These are phyloP conservation scores for Candida corydali DNA, from an alignment of 805 yeast species.

Conservation along the genomic window DNA sequence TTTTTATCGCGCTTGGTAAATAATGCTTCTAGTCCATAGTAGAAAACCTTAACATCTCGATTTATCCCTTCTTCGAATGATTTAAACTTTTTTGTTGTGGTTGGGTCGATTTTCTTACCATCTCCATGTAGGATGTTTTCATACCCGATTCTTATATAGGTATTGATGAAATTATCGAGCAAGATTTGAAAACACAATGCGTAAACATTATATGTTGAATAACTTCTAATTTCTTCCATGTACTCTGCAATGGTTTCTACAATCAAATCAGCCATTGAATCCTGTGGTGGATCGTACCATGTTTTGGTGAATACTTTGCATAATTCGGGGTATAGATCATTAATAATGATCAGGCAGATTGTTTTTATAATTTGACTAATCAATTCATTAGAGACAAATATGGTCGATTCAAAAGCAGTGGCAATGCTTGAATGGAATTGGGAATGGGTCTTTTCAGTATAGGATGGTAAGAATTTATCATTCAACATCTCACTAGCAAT, in stretches of 20 bases:
- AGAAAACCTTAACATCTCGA: constrained; percentile 36
- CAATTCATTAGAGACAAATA: constrained; percentile 70
- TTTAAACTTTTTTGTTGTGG: constrained; percentile 28
- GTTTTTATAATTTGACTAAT: constrained; percentile 70
- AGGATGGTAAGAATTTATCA: constrained; percentile 61
- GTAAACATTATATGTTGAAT: constrained; percentile 39
- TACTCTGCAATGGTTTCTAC: constrained; percentile 75
- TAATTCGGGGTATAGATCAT: constrained; percentile 64
- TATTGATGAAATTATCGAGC: constrained; percentile 34
- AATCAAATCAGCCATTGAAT: constrained; percentile 53
- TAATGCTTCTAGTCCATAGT: constrained; percentile 30
- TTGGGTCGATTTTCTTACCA: constrained; percentile 40
- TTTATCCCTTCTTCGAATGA: constrained; percentile 36
- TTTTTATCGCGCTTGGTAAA: constrained; percentile 38
- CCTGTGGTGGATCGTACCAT: constrained; percentile 59
- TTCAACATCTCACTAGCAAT: constrained; percentile 64
- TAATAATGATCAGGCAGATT: constrained; percentile 64
- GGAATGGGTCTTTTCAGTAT: constrained; percentile 54
- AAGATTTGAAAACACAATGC: constrained; percentile 34
- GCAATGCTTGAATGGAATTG: constrained; percentile 31
- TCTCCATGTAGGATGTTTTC: constrained; percentile 38
- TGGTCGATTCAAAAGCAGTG: constrained; percentile 36
- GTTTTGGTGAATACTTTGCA: constrained; percentile 57
- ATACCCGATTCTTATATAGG: constrained; percentile 36
- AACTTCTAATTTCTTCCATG: constrained; percentile 56